Percentiles rank a stretch among this genome's conserved stretches.
phyloP scores from a whole-genome alignment of 768 basidiomycete genomes.

The Suillus variegatus region DNA sequence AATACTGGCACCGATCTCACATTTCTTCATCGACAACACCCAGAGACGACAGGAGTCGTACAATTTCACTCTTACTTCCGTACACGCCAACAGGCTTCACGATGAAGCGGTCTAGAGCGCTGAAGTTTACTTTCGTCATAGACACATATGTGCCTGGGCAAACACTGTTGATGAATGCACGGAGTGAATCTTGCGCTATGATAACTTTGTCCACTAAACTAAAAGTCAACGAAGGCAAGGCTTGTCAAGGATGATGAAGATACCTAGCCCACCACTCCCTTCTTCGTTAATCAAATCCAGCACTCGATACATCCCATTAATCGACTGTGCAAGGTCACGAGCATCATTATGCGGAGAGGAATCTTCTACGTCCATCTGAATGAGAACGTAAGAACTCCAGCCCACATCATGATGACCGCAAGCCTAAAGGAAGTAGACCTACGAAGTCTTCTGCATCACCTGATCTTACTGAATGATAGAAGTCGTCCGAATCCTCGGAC shows the following conservation, averaged over 20 bases:
- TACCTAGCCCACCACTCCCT: conserved; percentile 54
- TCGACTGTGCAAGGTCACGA: conserved; percentile 26
- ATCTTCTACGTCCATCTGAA: conserved; percentile 24
- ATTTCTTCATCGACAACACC: conserved; percentile 37
- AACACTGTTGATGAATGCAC: conserved; percentile 48
- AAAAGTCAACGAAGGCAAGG: neutral
- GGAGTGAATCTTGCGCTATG: conserved; percentile 53
- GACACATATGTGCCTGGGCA: conserved; percentile 54
- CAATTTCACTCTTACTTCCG: conserved; percentile 53
- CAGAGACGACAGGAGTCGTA: conserved; percentile 42
- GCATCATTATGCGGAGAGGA: conserved; percentile 13
- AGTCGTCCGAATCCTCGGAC: conserved; percentile 3
- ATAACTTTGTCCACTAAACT: conserved; percentile 60
- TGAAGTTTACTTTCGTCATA: conserved; percentile 59
- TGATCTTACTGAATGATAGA: neutral
- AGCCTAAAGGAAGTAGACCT: neutral
- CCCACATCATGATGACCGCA: conserved; percentile 3
- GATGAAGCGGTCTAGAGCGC: conserved; percentile 43
- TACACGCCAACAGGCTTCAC: conserved; percentile 60
- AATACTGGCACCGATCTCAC: conserved; percentile 33
- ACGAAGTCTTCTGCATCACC: neutral
- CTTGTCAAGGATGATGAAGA: conserved; percentile 3
- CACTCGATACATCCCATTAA: conserved; percentile 53
- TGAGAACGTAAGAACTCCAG: neutral
- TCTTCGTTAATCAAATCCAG: conserved; percentile 55